These are phyloP conservation scores for Picea abies DNA, from an alignment of 83 land plant genomes.

Conservation along the genomic window DNA sequence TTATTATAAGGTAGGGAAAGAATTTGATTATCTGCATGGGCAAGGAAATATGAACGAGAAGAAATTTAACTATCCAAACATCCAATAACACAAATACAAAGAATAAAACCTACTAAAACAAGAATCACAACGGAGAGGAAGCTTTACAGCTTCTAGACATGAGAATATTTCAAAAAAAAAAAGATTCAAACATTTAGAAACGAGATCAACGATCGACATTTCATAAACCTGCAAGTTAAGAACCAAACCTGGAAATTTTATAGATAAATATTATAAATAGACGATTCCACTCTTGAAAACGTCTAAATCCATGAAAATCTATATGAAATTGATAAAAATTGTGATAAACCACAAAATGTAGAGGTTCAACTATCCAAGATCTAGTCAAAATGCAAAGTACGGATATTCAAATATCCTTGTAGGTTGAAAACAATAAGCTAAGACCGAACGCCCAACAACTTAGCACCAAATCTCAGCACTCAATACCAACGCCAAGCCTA, in stretches of 20 bases:
- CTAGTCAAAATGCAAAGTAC: neutral
- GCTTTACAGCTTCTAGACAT: neutral
- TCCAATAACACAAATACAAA: too few relatives aligned
- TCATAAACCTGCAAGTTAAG: conserved; percentile 39
- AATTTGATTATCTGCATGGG: too few relatives aligned
- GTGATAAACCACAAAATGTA: neutral
- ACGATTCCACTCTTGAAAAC: neutral
- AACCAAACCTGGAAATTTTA: neutral
- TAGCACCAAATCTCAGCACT: too few relatives aligned
- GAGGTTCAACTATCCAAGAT: neutral
- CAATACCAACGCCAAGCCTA: too few relatives aligned
- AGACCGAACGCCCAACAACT: too few relatives aligned
- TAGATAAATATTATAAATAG: too few relatives aligned
- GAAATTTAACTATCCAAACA: too few relatives aligned
- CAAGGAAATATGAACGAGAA: too few relatives aligned
- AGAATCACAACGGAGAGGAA: neutral
- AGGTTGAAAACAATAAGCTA: too few relatives aligned
- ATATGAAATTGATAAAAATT: too few relatives aligned
- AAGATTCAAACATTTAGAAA: neutral
- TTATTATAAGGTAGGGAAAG: too few relatives aligned
- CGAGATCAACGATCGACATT: conserved; percentile 18
- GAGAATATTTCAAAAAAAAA: conserved; percentile 20
- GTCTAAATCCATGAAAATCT: neutral
- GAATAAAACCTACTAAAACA: neutral
- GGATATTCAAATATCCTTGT: neutral